Base-by-base conservation (phyloP, 768 basidiomycete genomes). In the Lactarius akahatsu region DNA sequence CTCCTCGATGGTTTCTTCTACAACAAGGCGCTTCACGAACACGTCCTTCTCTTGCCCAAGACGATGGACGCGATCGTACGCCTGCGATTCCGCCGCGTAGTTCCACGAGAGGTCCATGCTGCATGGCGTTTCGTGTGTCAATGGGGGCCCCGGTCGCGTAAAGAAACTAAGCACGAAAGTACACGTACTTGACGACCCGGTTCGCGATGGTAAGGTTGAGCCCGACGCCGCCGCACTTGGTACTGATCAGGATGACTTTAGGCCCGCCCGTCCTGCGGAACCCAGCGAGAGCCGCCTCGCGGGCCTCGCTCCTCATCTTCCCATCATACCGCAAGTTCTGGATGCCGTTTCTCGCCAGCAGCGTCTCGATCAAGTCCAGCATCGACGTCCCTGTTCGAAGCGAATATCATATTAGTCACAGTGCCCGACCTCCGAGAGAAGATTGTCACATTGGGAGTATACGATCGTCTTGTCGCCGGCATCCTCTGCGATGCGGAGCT, bases 31-130 rank as follows among this genome's bases (percentile, higher is more conserved):
- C 73, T 88, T 87, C 66, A 90, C 83, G 68, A 80, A 83, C 1
- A 91, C 89, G 34, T 82, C 76, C 72, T 89, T 89, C 67, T 86
- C 82, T 72, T 91, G 89, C 0, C 89, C 88, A 55, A 89, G 83
- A 28, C 88, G 84, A 75, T 90, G 87, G 15, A 85, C 85, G 45
- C 87, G 84, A 68, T 74, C 76, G 47, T 80, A 80, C 6, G 89
- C 89, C 69, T 91, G 89, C 0, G 85, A 85, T 71, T 90, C 89
- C 0, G 86, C 78, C 0, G 89, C 89, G 69, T 83, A 88, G 71
- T 88, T 89, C 89, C 89, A 90, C 32, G 86, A 86, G 20, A 90
- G 77, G 72, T 90, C 89, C 80, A 91, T 81, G 73, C 87, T 89
- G 52, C 20, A 20, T 1, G 43, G 10, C 10, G 2, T 28, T 4